Conservation (phyloP, 2,329 filamentous ascomycete genomes). For the Cercospora janseana region DNA sequence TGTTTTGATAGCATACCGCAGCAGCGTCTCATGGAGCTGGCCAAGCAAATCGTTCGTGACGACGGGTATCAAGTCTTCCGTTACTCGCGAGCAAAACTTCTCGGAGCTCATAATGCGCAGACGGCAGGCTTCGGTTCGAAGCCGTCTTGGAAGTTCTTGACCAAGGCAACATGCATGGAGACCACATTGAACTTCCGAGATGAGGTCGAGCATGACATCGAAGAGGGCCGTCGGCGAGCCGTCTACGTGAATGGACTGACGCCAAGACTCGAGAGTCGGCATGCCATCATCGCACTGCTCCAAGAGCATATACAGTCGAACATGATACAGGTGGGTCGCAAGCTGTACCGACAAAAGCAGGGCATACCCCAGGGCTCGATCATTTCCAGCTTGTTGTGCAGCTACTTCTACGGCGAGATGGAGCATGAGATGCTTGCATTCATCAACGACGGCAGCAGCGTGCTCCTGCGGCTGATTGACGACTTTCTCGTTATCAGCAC, state of each 20-base stretch:
- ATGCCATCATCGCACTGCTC: slow-evolving; percentile 66
- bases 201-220: slow-evolving; percentile 27
- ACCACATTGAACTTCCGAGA: slow-evolving; percentile 34
- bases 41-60: slow-evolving; percentile 57
- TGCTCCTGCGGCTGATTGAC: slow-evolving; percentile 82
- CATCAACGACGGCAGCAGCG: slow-evolving; percentile 52
- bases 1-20: slow-evolving; percentile 98
- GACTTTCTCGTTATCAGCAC: slow-evolving; percentile 89
- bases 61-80: slow-evolving; percentile 68
- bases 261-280: slow-evolving; percentile 56
- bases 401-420: slow-evolving; percentile 90
- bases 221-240: slow-evolving; percentile 55
- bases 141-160: slow-evolving; percentile 42
- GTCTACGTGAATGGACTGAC: slow-evolving; percentile 72
- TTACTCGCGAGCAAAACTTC: slow-evolving; percentile 68
- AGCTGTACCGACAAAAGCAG: slow-evolving; percentile 78
- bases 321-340: slow-evolving; percentile 83
- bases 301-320: slow-evolving; percentile 79
- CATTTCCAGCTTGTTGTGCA: slow-evolving; percentile 82
- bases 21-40: slow-evolving; percentile 64
- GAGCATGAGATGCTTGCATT: slow-evolving; percentile 70
- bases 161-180: slow-evolving; percentile 39
- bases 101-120: slow-evolving; percentile 37
- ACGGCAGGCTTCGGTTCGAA: slow-evolving; percentile 38
- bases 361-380: slow-evolving; percentile 95